Evolutionary conservation across 805 yeast genomes (phyloP), one percentile per base, ranked within the genome.

Genomic region (Maudiozyma turicensis): DNA sequence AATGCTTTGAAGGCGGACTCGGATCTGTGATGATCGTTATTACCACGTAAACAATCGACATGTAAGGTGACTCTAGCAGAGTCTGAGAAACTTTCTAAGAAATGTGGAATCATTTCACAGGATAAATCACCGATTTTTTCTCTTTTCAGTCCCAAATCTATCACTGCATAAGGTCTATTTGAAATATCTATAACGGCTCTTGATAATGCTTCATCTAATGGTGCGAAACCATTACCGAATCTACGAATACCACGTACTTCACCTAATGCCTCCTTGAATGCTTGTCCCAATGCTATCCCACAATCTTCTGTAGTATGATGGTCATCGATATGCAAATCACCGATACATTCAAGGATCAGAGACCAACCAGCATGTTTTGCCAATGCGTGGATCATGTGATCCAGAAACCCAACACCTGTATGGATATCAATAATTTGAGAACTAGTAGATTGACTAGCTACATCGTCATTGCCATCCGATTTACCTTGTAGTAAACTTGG

Each of bases 321-420:
- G 68, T 93, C 99, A 67, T 93, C 99, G 48, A 93, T 90, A 67
- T 89, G 95, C 57, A 89, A 72, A 66, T 93, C 99, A 43, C 99
- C 99, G 50, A 84, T 77, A 68, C 98, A 91, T 63, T 85, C 95
- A 15, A 93, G 77, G 34, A 86, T 73, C 50, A 93, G 64, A 10
- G 96, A 86, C 99, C 98, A 93, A 14, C 98, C 98, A 1, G 95
- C 74, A 68, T 93, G 99, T 63, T 93, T 93, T 39, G 98, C 96
- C 58, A 93, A 73, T 0, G 99, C 99, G 60, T 91, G 96, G 44
- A 93, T 72, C 99, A 93, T 93, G 68, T 93, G 99, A 71, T 93
- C 98, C 50, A 91, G 70, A 64, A 93, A 93, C 0, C 98, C 99
- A 48, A 93, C 78, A 47, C 99, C 99, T 0, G 98, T 85, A 59